These are phyloP conservation scores for Penicillium argentinense DNA, from an alignment of 495 filamentous ascomycete species.

Conservation along the genomic window DNA sequence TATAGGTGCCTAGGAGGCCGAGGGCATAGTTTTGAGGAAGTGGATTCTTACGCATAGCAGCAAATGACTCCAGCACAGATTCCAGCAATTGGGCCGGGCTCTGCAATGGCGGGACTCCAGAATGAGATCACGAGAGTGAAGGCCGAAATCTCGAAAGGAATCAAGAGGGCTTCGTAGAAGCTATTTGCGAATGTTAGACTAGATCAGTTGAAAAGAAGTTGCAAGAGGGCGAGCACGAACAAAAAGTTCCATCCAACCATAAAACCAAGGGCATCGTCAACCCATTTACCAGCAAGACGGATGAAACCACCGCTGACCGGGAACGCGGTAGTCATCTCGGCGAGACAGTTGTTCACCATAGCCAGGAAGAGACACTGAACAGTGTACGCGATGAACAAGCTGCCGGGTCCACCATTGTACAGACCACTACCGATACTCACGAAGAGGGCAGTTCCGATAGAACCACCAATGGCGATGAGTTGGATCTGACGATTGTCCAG, in stretches of 20 bases:
- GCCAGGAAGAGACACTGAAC: conserved; percentile 34
- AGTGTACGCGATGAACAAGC: conserved; percentile 44
- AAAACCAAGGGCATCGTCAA: conserved; percentile 54
- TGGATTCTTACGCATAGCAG: conserved; percentile 26
- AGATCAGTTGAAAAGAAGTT: no score
- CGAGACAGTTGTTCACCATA: conserved; percentile 38
- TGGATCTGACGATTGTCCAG: conserved; percentile 50
- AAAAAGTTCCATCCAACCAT: conserved; percentile 63
- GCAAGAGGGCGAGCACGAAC: conserved; percentile 12
- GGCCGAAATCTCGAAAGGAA: conserved; percentile 71
- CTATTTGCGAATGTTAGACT: no score
- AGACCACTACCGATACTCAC: conserved; percentile 30
- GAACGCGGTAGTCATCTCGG: conserved; percentile 47
- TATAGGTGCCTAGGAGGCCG: no score
- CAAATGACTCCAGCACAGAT: conserved; percentile 56
- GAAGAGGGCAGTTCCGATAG: conserved; percentile 63
- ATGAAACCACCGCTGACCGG: conserved; percentile 59
- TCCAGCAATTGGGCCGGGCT: conserved; percentile 51
- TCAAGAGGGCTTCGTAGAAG: conserved; percentile 62
- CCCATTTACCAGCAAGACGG: conserved; percentile 45
- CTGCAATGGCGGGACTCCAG: conserved; percentile 58
- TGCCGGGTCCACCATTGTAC: conserved; percentile 53
- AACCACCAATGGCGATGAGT: conserved; percentile 58
- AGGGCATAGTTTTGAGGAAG: no score
- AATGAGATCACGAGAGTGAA: conserved; percentile 66